Base-by-base conservation (phyloP, 2,329 filamentous ascomycete species). In the Cadophora gregata region DNA sequence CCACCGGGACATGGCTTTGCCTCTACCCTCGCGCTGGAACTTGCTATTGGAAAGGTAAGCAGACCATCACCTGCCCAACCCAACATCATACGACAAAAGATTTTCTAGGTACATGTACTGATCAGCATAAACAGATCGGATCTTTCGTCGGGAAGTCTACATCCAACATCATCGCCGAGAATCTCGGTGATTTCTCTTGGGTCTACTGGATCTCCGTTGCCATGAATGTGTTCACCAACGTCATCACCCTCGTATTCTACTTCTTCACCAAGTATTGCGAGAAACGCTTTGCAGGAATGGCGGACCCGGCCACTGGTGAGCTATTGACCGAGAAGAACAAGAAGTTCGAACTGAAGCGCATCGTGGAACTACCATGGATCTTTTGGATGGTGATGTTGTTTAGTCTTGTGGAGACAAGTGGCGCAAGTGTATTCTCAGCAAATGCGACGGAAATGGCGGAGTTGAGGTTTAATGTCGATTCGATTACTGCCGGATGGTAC, bases 191-290 rank as follows among this genome's bases (percentile, higher is more conserved):
- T 71, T 89, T 89, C 55, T 82, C 83, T 62, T 89, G 86, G 85
- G 85, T 85, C 0, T 89, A 84, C 72, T 89, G 87, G 87, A 83
- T 83, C 10, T 81, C 84, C 0, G 86, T 89, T 0, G 85, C 87
- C 71, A 88, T 89, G 84, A 88, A 89, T 66, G 65, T 89, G 2
- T 89, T 89, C 68, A 88, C 86, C 9, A 89, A 89, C 63, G 72
- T 82, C 0, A 80, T 82, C 1, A 88, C 86, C 0, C 62, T 81
- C 0, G 75, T 79, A 10, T 89, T 88, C 74, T 88, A 81, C 77
- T 81, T 81, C 70, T 88, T 89, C 72, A 86, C 81, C 0, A 79
- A 79, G 10, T 84, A 82, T 75, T 82, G 81, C 47, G 80, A 83
- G 36, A 79, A 79, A 27, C 79, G 79, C 27, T 89, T 83, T 61